Base-by-base conservation (phyloP, 139 green algal species). In the Medakamo hakoo region DNA sequence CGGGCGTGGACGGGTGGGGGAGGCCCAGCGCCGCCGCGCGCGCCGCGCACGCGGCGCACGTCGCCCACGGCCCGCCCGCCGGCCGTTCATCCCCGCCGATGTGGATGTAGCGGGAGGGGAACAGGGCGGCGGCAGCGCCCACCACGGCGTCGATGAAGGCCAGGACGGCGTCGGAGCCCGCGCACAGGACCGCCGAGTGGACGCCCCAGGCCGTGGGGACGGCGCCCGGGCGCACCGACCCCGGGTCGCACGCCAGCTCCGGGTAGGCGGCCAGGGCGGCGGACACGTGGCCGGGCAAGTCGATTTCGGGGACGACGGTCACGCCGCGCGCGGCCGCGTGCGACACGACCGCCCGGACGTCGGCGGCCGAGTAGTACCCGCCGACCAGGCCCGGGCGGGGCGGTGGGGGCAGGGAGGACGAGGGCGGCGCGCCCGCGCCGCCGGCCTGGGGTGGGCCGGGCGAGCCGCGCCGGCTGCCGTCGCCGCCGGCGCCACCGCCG, bases 111-210 rank as follows among this genome's bases (percentile, higher is more conserved):
- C 32, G 22, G 58, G 66, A 76, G 60, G 81, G 81, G 64, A 88
- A 88, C 29, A 84, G 64, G 22, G 63, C 61, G 4, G 73, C 60
- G n/a, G 83, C 71, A 65, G 84, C 78, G 3, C 65, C 64, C 57
- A 88, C 63, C 55, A 88, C 78, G 1, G 55, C 32, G 27, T 81
- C 63, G 49, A 88, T 60, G 60, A 88, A 85, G 0, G 74, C 24
- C n/a, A 84, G 82, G 2, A 75, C 74, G 32, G 71, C 71, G 3
- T 88, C 78, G 48, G 78, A 81, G 16, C 81, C 80, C 57, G 78
- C 78, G 62, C 81, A 88, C 69, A 82, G 83, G 52, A 88, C 76
- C 59, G 83, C 78, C 59, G 79, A 73, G 62, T 82, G 73, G 21
- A 88, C 73, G 2, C 81, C 81, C 78, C 78, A 85, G 18, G 81